Conservation (phyloP, 2,329 filamentous ascomycete genomes). For the Paracamarosporium sp. region DNA sequence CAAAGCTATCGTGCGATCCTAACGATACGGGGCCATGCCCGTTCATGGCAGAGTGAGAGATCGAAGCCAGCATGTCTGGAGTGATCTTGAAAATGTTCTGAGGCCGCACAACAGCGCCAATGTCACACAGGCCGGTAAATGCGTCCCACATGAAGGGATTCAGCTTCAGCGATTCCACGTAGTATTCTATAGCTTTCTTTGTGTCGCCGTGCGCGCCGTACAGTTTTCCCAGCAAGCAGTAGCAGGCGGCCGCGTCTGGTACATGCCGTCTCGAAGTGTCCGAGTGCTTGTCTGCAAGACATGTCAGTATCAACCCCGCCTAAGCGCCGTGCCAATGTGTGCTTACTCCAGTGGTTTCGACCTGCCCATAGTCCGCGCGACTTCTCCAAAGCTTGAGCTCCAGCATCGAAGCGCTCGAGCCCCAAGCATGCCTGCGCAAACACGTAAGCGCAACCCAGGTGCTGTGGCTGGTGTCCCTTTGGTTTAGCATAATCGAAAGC, state of each 20-base stretch:
- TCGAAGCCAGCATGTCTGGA: conserved; percentile 64
- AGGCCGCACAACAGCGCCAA: conserved; percentile 76
- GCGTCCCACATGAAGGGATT: conserved; percentile 99
- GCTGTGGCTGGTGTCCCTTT: conserved; percentile 71
- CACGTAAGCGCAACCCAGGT: conserved; percentile 88
- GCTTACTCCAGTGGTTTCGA: conserved; percentile 78
- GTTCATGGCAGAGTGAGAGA: conserved; percentile 42
- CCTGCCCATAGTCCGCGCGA: conserved; percentile 76
- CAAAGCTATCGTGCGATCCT: conserved; percentile 24
- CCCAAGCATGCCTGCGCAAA: conserved; percentile 88
- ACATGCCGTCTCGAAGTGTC: conserved; percentile 75
- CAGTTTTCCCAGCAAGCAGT: conserved; percentile 84
- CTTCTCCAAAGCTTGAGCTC: conserved; percentile 83
- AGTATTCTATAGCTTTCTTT: conserved; percentile 83
- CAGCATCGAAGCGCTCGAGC: conserved; percentile 80
- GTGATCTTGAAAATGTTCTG: conserved; percentile 86
- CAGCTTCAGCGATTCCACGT: conserved; percentile 84
- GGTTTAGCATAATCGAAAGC: conserved; percentile 84
- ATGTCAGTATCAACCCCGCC: conserved; percentile 15
- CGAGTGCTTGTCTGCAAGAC: conserved; percentile 68
- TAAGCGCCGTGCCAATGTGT: not conserved
- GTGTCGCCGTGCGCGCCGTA: conserved; percentile 81
- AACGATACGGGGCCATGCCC: conserved; percentile 21
- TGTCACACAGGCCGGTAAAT: conserved; percentile 86
- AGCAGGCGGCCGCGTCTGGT: conserved; percentile 84